phyloP scores from a whole-genome alignment of 352 stramenopile species.

The Pythium coloratum region DNA sequence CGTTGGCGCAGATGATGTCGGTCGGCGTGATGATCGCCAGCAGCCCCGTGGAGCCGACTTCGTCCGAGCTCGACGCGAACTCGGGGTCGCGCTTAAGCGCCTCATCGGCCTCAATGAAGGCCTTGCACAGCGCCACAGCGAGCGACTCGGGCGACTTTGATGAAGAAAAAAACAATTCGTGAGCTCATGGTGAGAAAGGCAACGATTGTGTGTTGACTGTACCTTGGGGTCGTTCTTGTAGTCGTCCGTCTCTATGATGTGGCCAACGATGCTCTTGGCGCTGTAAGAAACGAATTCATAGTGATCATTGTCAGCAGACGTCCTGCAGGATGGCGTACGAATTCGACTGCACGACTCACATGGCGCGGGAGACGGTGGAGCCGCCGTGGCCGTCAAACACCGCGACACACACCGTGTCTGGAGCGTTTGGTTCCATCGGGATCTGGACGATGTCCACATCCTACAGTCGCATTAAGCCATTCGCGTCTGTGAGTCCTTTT shows the following conservation, averaged over 20 bases:
- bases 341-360: conserved; percentile 39
- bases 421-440: conserved; percentile 54
- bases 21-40: conserved; percentile 81
- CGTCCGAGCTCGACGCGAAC: conserved; percentile 60
- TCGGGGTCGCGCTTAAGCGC: conserved; percentile 71
- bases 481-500: not conserved
- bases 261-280: conserved; percentile 62
- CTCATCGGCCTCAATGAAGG: conserved; percentile 75
- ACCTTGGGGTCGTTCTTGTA: conserved; percentile 73
- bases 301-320: conserved; percentile 1
- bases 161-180: not conserved
- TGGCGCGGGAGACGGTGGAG: conserved; percentile 57
- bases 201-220: not conserved
- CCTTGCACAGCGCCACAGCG: conserved; percentile 68
- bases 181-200: not conserved
- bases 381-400: conserved; percentile 87
- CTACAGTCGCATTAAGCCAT: conserved; percentile 20
- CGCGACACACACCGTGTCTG: conserved; percentile 65
- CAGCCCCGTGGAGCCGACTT: conserved; percentile 81
- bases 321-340: not conserved
- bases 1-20: conserved; percentile 82
- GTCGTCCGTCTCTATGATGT: conserved; percentile 68
- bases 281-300: conserved; percentile 25
- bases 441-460: conserved; percentile 76
- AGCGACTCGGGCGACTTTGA: conserved; percentile 60